Evolutionary conservation across 179 eudicot species (phyloP), one percentile per base, ranked within the genome.

Genomic region (Drosera spatulata): DNA sequence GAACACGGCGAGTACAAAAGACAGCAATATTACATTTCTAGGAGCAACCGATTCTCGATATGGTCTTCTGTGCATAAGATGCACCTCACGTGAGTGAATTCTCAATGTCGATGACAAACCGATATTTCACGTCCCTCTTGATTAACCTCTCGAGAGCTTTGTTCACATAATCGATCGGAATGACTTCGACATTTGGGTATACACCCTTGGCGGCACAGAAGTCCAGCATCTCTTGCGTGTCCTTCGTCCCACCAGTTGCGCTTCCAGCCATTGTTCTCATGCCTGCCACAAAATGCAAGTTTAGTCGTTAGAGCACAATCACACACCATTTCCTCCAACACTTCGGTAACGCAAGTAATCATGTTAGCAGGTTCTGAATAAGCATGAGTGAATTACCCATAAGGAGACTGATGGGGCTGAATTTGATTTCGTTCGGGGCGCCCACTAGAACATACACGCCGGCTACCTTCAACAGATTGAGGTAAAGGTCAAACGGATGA

Each of bases 381-480:
- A 43, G 6, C 8, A 43, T 7, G 8, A 7, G 8, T 43, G 8
- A 7, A 43, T 43, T 77, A 86, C 96, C 96, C 48, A 77, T 0
- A 39, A 48, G 47, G 67, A 88, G 80, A 68, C 69, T 86, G 2
- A 71, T 83, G 11, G 90, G 90, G 72, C 72, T 67, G 58, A 81
- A 74, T 68, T 86, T 81, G 49, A 86, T 81, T 73, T 80, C 84
- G 39, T 73, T 76, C 1, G 96, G 87, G 65, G 43, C 59, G n/a
- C 96, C 89, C 38, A 88, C 85, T 15, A 88, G 69, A 41, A 62
- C 85, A 48, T 76, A 75, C 54, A 77, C 73, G 44, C 96, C 96
- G 37, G 43, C 59, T 2, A 81, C 82, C 84, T 88, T 88, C 72
- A 86, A 66, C 58, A 88, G 80, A 8, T 77, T 69, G 63, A 86